phyloP scores from a whole-genome alignment of 192 early-diverging fungal species.

The Spizellomyces punctatus region DNA sequence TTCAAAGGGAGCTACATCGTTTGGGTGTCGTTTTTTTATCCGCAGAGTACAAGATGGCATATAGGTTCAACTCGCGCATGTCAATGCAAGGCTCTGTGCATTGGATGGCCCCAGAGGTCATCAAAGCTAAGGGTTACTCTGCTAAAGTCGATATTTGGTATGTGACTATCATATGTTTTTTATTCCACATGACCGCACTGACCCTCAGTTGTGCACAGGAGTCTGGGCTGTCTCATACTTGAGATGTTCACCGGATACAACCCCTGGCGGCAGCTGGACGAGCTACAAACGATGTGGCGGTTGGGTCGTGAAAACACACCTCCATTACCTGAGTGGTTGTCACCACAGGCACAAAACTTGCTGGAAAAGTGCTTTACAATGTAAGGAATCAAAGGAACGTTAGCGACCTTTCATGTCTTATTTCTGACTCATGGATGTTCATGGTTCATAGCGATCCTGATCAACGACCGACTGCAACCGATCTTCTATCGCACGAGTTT shows the following conservation, averaged over 20 bases:
- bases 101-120: conserved; percentile 99
- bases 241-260: conserved; percentile 98
- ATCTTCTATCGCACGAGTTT: conserved; percentile 74
- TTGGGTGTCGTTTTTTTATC: too few relatives aligned
- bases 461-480: conserved; percentile 72
- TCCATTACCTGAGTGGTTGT: conserved; percentile 75
- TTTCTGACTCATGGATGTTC: background rate
- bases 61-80: conserved; percentile 48
- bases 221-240: conserved; percentile 91
- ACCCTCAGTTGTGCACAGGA: conserved; percentile 10
- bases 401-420: background rate
- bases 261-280: conserved; percentile 68
- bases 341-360: conserved; percentile 74
- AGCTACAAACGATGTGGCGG: conserved; percentile 67
- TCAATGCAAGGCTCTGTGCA: conserved; percentile 94
- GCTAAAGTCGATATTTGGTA: conserved; percentile 90
- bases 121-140: conserved; percentile 89
- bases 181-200: too few relatives aligned
- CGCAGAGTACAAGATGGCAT: conserved; percentile 46
- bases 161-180: background rate
- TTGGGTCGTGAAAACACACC: conserved; percentile 79
- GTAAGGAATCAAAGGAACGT: conserved; percentile 43
- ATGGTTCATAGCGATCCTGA: conserved; percentile 67
- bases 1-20: too few relatives aligned
- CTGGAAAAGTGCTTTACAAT: conserved; percentile 76